Evolutionary conservation across 495 filamentous ascomycete genomes (phyloP), one percentile per base, ranked within the genome.

Genomic region (Neurospora tetrasperma): DNA sequence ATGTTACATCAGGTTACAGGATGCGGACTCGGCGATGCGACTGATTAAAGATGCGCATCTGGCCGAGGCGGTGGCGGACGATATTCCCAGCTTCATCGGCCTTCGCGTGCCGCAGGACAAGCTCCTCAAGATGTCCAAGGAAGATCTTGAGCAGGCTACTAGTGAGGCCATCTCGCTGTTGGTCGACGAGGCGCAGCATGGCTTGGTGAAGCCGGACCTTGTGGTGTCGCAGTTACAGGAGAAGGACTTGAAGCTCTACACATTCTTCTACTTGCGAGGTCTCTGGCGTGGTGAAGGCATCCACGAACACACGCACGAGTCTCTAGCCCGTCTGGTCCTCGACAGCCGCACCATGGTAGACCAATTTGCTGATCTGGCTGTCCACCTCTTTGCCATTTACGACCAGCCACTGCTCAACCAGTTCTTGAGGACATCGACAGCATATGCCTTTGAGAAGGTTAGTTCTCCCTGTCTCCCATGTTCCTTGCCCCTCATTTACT

Each of bases 241-340:
- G 72, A 86, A 84, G 71, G 78, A 86, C 38, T 77, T 86, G 70
- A 82, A 83, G 74, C 80, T 93, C n/a, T 97, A 96, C 79, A 88
- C 96, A 8, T 99, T 92, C 82, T 94, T 98, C 82, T 98, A 98
- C 78, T 85, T 98, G 11, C 89, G 93, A 16, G 89, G 91, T 2
- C 85, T 99, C 16, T 98, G 95, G 96, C 85, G 85, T 16, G 92
- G 91, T 2, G 86, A 93, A 71, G 89, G 85, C 9, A 85, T 84
- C 16, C 79, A 81, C 69, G 80, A 83, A 48, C 81, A 81, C 68
- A 42, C 74, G 27, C 80, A 80, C 14, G 85, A 86, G 69, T 83
- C 79, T 40, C 84, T 79, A 48, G 86, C 83, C 35, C 80, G 82
- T 11, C 78, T 86, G 23, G 79, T 84, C 1, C 79, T 80, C n/a